These are phyloP conservation scores for Boletus huronensis DNA, from an alignment of 768 basidiomycete species.

Conservation along the genomic window DNA sequence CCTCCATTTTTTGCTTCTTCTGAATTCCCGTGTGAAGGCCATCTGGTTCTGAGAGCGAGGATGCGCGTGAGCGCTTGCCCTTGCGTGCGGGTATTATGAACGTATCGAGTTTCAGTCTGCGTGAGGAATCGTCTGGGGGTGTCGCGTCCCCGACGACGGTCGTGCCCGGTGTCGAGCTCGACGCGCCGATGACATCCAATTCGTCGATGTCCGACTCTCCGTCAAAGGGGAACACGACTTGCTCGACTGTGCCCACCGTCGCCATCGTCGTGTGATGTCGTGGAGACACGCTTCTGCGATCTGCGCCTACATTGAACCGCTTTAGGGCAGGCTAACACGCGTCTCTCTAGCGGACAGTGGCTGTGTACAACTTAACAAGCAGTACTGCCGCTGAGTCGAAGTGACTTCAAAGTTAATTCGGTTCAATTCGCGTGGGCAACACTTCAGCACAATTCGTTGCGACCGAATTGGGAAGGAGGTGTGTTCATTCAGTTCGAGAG, in stretches of 20 bases:
- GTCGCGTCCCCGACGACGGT: slow-evolving; percentile 30
- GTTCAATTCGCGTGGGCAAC: too few relatives aligned
- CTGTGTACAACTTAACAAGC: slow-evolving; percentile 6
- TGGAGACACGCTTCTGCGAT: neutral
- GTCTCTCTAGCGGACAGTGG: slow-evolving; percentile 5
- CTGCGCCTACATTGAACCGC: neutral
- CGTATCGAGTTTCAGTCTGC: neutral
- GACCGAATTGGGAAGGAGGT: too few relatives aligned
- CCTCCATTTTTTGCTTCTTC: slow-evolving; percentile 34
- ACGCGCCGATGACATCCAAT: slow-evolving; percentile 27
- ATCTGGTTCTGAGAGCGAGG: slow-evolving; percentile 4
- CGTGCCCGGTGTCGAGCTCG: slow-evolving; percentile 25
- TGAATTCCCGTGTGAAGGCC: neutral
- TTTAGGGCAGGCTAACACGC: slow-evolving; percentile 30
- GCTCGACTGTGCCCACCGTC: neutral
- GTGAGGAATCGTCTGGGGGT: slow-evolving; percentile 11
- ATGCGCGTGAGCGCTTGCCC: slow-evolving; percentile 19
- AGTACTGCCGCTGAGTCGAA: too few relatives aligned
- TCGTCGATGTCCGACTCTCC: slow-evolving; percentile 24
- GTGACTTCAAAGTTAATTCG: too few relatives aligned
- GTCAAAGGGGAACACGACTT: slow-evolving; percentile 10
- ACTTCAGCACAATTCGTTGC: too few relatives aligned
- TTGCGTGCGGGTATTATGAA: slow-evolving; percentile 11
- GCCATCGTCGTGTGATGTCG: neutral
- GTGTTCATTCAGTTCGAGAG: too few relatives aligned